Conservation (phyloP, 306 rosid genomes). For the Hippophae rhamnoides region DNA sequence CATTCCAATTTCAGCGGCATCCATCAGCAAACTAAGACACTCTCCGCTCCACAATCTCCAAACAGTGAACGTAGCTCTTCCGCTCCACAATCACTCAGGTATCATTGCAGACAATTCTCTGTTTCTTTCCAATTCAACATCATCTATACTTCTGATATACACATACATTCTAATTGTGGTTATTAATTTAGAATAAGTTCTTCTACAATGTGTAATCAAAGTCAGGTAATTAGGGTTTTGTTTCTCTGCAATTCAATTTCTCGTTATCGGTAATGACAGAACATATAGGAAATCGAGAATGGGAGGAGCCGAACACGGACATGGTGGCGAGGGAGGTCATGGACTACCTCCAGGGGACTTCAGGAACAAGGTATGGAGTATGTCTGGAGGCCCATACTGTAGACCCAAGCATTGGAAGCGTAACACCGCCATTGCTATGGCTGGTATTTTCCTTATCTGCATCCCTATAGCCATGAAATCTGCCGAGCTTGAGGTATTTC, state of each 20-base stretch:
- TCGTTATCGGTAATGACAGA: background rate
- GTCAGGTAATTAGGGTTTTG: conserved; percentile 27
- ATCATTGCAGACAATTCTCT: background rate
- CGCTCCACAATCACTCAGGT: background rate
- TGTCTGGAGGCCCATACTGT: conserved; percentile 85
- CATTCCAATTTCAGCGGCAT: background rate
- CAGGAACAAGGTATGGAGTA: conserved; percentile 91
- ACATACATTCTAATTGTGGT: background rate
- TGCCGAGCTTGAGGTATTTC: conserved; percentile 80
- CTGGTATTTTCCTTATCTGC: conserved; percentile 74
- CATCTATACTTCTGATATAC: background rate
- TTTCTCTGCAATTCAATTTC: conserved; percentile 2
- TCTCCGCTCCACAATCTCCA: background rate
- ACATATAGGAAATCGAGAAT: conserved; percentile 26
- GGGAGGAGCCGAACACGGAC: conserved; percentile 63
- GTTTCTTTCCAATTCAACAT: background rate
- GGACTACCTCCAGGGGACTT: conserved; percentile 47
- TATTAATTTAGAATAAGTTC: background rate
- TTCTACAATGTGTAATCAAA: background rate
- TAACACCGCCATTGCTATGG: conserved; percentile 88
- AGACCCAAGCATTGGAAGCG: conserved; percentile 96
- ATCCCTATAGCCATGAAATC: conserved; percentile 94
- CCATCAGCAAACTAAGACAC: background rate
- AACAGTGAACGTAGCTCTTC: background rate
- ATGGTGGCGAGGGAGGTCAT: conserved; percentile 35